Evolutionary conservation across 2,329 filamentous ascomycete species (phyloP).

Genomic region (Myotisia sp.): DNA sequence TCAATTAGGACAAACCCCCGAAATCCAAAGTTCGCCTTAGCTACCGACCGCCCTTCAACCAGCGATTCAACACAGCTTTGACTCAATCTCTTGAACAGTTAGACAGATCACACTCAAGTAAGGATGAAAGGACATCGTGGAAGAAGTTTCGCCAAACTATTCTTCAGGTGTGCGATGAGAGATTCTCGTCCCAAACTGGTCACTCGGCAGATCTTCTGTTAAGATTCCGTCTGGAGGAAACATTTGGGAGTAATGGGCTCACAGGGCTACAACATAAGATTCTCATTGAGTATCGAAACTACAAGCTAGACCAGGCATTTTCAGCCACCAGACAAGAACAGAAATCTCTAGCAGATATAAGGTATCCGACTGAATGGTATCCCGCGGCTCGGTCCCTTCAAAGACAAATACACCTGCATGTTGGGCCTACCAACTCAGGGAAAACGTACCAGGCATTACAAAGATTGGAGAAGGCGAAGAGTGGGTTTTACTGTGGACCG

Average conservation of each 20-base stretch:
- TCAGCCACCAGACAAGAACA: constrained; percentile 47
- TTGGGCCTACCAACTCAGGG: constrained; percentile 93
- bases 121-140: not conserved
- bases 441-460: constrained; percentile 94
- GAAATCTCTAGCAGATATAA: constrained; percentile 57
- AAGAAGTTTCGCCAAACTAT: not conserved
- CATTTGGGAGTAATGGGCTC: not conserved
- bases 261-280: not conserved
- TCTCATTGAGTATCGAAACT: constrained; percentile 47
- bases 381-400: constrained; percentile 67
- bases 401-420: constrained; percentile 76
- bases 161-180: not conserved
- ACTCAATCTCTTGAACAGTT: not conserved
- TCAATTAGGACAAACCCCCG: too few species aligned
- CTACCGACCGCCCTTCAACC: too few species aligned
- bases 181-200: not conserved
- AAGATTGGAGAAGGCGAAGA: constrained; percentile 58
- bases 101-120: not conserved
- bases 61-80: not conserved
- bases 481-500: constrained; percentile 81
- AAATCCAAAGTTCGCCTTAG: too few species aligned
- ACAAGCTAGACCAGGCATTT: constrained; percentile 45
- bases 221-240: not conserved
- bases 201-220: not conserved
- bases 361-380: constrained; percentile 88